Evolutionary conservation across 768 basidiomycete genomes (phyloP), one percentile per base, ranked within the genome.

Genomic region (Phlebiopsis gigantea): DNA sequence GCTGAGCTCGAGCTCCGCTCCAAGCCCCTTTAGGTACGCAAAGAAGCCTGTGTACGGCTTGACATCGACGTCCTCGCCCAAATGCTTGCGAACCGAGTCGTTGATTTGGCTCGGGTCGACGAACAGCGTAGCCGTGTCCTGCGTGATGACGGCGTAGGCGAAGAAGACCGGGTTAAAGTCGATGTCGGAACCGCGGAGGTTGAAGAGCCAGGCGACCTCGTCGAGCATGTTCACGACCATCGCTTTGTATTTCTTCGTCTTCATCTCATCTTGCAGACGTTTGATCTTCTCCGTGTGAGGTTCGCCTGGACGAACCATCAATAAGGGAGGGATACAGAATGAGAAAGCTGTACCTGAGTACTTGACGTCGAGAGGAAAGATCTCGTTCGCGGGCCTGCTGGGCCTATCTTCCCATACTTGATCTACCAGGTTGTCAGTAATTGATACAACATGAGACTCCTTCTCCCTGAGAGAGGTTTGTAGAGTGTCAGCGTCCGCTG

Each of bases 111-210:
- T 61, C 21, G 72, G 65, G 51, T 93, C 75, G 54, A 93, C 73
- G 71, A 94, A 98, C 2, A 98, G 73, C 5, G 77, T 71, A 8
- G 83, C 83, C 4, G 50, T 72, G 59, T 77, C 74, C 39, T 57
- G 71, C 9, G 83, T 88, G 34, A 98, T 75, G 29, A 93, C 78
- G 1, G 93, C 90, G 67, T 95, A 97, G 0, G 92, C 83, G 66
- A 97, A 98, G 77, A 97, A 96, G 17, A 97, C 92, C 3, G 87
- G 87, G 59, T 97, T 98, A 72, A 80, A 98, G 30, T 85, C 85
- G 64, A 98, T 95, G 67, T 98, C 96, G 2, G 85, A 81, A 1
- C 94, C 95, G 59, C 96, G 85, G 29, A 99, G 75, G 69, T 98
- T 95, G 73, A 93, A 90, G 39, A 94, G 67, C 93, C 93, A 98